Evolutionary conservation across 1,139 yeast species (phyloP), one percentile per base, ranked within the genome.

Genomic region (Hansenula sp.): DNA sequence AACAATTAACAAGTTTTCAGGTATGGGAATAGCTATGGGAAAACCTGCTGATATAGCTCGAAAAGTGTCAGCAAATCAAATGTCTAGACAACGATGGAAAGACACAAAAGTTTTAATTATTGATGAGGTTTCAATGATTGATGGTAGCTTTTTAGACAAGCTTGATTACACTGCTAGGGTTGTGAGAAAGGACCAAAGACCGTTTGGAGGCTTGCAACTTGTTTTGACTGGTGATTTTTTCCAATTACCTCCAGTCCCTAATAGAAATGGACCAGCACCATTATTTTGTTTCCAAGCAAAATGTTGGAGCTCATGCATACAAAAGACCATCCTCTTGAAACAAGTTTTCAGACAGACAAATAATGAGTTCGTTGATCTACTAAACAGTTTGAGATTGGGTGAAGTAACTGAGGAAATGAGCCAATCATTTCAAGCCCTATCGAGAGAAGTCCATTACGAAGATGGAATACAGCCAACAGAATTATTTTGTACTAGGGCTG

Each of bases 391-490:
- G 51, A 73, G 97, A 56, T 62, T 72, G 44, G 96, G 95, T 6
- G 61, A 71, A 11, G 60, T 86, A 32, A 66, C 72, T n/a, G 60
- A 63, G 1, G 64, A 66, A 2, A 68, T 79, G 41, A 64, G 68
- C 2, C 44, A 46, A 0, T 66, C 71, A 42, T 79, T 88, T 48
- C 52, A 59, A 29, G 54, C 59, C 2, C 66, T 88, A 21, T 66
- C 71, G 18, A 68, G 92, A 47, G 64, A 66, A 2, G 77, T 86
- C 2, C 47, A 46, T 0, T 87, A 84, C 52, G 64, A 66, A 1
- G 96, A 87, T 61, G 92, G 90, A 0, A 77, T 88, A 20, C 79
- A 71, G 47, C 95, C 96, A 6, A 85, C 95, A 0, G 94, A 83
- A 56, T 64, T 87, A 33, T 88, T 73, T 55, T 85, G 96, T 0